phyloP scores from a whole-genome alignment of 1,139 yeast species.

The Sugiyamaella pinicola region DNA sequence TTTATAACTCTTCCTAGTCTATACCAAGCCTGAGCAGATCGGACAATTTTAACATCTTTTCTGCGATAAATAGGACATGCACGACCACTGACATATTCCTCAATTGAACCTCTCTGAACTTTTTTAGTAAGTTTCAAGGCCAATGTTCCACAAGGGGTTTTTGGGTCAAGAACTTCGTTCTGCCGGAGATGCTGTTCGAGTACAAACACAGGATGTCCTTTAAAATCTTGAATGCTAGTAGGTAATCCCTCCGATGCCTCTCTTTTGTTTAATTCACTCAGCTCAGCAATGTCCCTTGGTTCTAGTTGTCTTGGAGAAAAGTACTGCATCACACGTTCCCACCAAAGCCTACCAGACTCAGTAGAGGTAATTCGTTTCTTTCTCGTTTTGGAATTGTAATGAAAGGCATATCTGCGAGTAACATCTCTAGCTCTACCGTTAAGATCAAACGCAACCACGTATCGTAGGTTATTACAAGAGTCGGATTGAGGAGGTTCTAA shows the following conservation, averaged over 20 bases:
- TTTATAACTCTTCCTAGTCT: conserved; percentile 75
- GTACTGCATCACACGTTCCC: conserved; percentile 48
- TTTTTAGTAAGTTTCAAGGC: conserved; percentile 34
- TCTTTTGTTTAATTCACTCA: conserved; percentile 65
- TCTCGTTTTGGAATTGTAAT: conserved; percentile 71
- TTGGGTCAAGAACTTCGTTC: conserved; percentile 72
- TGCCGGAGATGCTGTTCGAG: conserved; percentile 71
- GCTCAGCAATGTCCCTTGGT: conserved; percentile 67
- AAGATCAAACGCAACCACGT: conserved; percentile 75
- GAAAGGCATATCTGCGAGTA: conserved; percentile 75
- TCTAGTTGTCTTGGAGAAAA: conserved; percentile 42
- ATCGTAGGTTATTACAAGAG: conserved; percentile 60
- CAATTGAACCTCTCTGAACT: conserved; percentile 5
- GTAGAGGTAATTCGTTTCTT: conserved; percentile 68
- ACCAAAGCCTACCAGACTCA: conserved; percentile 64
- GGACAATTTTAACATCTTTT: conserved; percentile 60
- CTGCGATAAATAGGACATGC: conserved; percentile 60
- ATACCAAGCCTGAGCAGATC: conserved; percentile 86
- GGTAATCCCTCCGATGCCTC: conserved; percentile 87
- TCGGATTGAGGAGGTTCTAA: conserved; percentile 78
- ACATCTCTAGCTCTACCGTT: conserved; percentile 73
- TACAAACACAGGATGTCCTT: conserved; percentile 85
- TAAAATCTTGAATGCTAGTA: conserved; percentile 75
- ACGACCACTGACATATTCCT: conserved; percentile 7
- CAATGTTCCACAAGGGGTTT: conserved; percentile 74